A percentile compares a stretch with the other conserved stretches of the same genome.
These are phyloP conservation scores for Clarireedia paspali DNA, from an alignment of 2,329 filamentous ascomycete genomes.

Conservation along the genomic window DNA sequence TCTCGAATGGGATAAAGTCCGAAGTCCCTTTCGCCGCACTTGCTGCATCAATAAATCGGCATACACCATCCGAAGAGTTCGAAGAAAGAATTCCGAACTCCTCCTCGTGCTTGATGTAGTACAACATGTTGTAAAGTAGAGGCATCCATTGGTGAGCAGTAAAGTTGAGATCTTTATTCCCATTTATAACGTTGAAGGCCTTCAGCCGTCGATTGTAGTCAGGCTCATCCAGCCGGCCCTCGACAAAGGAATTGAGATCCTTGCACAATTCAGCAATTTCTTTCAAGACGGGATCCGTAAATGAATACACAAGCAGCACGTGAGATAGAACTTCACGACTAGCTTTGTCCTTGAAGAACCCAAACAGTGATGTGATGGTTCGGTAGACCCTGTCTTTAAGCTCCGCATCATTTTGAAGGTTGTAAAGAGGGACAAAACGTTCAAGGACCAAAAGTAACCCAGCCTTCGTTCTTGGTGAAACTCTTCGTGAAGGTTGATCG, in stretches of 20 bases:
- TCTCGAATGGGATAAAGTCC: conserved; percentile 42
- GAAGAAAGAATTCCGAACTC: conserved; percentile 75
- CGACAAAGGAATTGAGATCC: conserved; percentile 73
- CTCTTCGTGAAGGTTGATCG: conserved; percentile 73
- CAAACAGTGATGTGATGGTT: conserved; percentile 74
- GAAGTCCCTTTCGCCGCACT: conserved; percentile 35
- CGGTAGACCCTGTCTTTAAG: conserved; percentile 61
- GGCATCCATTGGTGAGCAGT: conserved; percentile 76
- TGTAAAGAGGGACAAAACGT: conserved; percentile 64
- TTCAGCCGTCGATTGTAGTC: conserved; percentile 77
- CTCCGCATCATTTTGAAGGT: conserved; percentile 45
- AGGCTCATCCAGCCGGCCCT: conserved; percentile 69
- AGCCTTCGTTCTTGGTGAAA: conserved; percentile 77
- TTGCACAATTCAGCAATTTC: conserved; percentile 64
- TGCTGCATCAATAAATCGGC: conserved; percentile 64
- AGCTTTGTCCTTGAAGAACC: conserved; percentile 76
- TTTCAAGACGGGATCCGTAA: conserved; percentile 50
- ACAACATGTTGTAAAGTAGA: conserved; percentile 81
- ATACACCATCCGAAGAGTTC: conserved; percentile 75
- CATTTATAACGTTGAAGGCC: conserved; percentile 68
- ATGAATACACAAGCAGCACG: conserved; percentile 64
- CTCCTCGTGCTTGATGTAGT: conserved; percentile 76
- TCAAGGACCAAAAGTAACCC: conserved; percentile 73
- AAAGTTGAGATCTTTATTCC: conserved; percentile 49
- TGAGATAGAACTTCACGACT: conserved; percentile 69